These are phyloP conservation scores for Venturia nashicola DNA, from an alignment of 2,329 filamentous ascomycete genomes.

Conservation along the genomic window DNA sequence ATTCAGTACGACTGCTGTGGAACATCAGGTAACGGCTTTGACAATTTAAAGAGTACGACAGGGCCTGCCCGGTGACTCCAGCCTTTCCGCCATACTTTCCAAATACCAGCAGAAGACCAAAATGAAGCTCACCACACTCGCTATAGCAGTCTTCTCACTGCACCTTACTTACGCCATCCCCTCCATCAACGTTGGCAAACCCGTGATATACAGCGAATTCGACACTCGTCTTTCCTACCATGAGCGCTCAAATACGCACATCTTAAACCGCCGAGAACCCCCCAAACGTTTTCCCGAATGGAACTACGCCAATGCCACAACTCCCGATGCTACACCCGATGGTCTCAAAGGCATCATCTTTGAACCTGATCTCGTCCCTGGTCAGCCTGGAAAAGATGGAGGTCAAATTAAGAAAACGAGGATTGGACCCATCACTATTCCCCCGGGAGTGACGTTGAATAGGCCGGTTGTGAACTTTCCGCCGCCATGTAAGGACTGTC, in stretches of 20 bases:
- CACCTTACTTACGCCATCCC: background rate
- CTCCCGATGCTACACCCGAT: background rate
- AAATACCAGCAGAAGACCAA: background rate
- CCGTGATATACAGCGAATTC: background rate
- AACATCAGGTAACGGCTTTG: background rate
- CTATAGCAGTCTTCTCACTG: background rate
- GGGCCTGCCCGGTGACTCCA: background rate
- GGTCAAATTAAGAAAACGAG: background rate
- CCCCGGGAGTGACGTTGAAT: background rate
- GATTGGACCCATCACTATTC: slow-evolving; percentile 1
- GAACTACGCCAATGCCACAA: slow-evolving; percentile 2
- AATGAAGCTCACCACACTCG: background rate
- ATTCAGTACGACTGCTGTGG: background rate
- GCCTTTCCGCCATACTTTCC: background rate
- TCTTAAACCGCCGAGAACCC: background rate
- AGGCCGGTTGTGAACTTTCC: background rate
- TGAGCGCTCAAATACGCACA: background rate
- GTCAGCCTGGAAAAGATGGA: background rate
- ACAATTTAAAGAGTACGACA: background rate
- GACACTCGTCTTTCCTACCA: background rate
- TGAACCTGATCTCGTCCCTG: background rate
- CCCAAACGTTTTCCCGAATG: background rate
- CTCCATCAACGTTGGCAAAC: background rate
- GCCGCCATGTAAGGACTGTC: slow-evolving; percentile 1
- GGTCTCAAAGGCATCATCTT: background rate